phyloP scores from a whole-genome alignment of 768 basidiomycete species.

The Rhodotorula toruloides region DNA sequence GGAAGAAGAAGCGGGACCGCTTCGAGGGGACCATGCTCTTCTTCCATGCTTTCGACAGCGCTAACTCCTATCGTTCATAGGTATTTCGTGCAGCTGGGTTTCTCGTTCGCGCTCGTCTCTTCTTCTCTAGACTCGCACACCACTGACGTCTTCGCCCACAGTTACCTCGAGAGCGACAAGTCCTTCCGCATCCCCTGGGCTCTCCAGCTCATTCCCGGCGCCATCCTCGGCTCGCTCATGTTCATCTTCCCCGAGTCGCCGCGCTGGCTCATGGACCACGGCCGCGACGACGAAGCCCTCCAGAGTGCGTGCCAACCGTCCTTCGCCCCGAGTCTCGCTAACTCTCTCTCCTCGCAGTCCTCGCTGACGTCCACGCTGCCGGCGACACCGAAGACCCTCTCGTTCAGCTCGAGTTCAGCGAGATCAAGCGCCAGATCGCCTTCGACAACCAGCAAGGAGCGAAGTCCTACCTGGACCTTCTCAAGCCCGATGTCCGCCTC shows the following conservation, averaged over 20 bases:
- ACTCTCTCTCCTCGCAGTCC: too few relatives aligned
- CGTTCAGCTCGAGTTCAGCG: conserved; percentile 62
- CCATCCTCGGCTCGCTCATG: conserved; percentile 66
- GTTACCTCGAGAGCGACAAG: conserved; percentile 60
- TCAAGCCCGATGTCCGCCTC: conserved; percentile 63
- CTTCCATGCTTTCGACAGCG: conserved; percentile 45
- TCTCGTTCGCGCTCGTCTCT: conserved; percentile 52
- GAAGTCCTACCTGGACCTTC: conserved; percentile 60
- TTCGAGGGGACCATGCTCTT: too few relatives aligned
- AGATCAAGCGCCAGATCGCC: conserved; percentile 12
- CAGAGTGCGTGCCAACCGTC: too few relatives aligned
- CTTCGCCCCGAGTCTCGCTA: too few relatives aligned
- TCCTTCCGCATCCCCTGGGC: conserved; percentile 54
- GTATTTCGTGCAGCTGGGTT: not conserved
- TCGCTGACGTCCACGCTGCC: conserved; percentile 67
- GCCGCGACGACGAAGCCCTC: conserved; percentile 54
- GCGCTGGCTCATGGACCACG: conserved; percentile 1
- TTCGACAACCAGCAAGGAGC: conserved; percentile 55
- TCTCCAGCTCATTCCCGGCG: conserved; percentile 66
- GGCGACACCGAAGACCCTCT: conserved; percentile 59
- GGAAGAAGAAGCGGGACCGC: too few relatives aligned
- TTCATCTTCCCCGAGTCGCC: conserved; percentile 36
- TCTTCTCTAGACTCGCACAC: not conserved
- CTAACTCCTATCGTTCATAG: not conserved
- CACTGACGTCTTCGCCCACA: too few relatives aligned